phyloP scores from a whole-genome alignment of 2,329 filamentous ascomycete genomes.

The Penicillium vulpinum region DNA sequence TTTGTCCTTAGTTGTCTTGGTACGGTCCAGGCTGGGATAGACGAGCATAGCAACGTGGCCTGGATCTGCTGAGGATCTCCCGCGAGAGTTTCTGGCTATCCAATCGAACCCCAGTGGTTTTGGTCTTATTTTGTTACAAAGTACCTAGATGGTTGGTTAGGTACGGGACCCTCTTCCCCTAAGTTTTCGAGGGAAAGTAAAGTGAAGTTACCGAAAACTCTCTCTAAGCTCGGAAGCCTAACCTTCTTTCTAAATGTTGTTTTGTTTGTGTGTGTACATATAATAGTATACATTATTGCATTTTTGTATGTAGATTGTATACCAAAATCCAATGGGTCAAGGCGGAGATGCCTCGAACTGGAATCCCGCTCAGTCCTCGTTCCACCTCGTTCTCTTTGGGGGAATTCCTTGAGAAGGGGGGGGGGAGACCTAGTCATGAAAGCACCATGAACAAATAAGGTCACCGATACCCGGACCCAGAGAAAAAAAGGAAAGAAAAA shows the following conservation, averaged over 20 bases:
- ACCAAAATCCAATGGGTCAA: neutral
- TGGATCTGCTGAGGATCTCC: slow-evolving; percentile 42
- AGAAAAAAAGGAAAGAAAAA: neutral
- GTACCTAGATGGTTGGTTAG: slow-evolving; percentile 8
- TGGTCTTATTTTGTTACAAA: too few species aligned
- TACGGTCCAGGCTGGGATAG: neutral
- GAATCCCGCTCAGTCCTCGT: slow-evolving; percentile 7
- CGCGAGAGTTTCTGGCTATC: slow-evolving; percentile 33
- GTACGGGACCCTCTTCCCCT: slow-evolving; percentile 26
- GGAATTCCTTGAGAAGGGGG: too few species aligned
- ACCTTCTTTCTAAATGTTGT: slow-evolving; percentile 14
- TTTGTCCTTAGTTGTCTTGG: neutral
- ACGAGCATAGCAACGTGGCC: slow-evolving; percentile 7
- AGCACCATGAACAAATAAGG: too few species aligned
- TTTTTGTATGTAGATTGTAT: neutral
- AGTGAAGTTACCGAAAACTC: slow-evolving; percentile 27
- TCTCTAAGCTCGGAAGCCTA: slow-evolving; percentile 21
- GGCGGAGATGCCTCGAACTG: slow-evolving; percentile 5
- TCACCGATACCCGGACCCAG: slow-evolving; percentile 1
- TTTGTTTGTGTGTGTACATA: neutral
- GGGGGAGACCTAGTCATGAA: neutral
- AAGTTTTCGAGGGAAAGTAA: slow-evolving; percentile 8
- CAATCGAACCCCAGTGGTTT: slow-evolving; percentile 22
- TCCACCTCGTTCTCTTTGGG: neutral
- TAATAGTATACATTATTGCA: neutral